A percentile compares a stretch with the other conserved stretches of the same genome.
Conservation (phyloP, 768 basidiomycete genomes). For the Jaapia argillacea region DNA sequence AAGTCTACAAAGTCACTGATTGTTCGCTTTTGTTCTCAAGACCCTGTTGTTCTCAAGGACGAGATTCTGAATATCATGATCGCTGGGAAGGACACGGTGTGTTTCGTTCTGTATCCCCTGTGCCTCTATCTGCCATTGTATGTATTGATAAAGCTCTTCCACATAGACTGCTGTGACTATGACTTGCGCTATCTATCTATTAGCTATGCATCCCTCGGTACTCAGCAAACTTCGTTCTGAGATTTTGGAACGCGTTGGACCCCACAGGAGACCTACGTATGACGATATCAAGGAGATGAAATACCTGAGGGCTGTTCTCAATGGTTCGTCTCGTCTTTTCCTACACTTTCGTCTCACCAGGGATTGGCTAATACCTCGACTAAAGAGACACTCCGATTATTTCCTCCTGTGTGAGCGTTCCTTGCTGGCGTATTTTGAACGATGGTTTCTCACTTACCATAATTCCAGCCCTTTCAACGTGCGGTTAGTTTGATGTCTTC, state of each 20-base stretch:
- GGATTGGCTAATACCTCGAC: too few species aligned
- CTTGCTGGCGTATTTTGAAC: too few species aligned
- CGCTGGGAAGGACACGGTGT: conserved; percentile 45
- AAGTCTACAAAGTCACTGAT: neutral
- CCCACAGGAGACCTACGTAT: conserved; percentile 34
- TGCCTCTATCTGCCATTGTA: too few species aligned
- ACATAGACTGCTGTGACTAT: conserved; percentile 32
- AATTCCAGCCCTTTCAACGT: conserved; percentile 17
- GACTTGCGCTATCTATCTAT: conserved; percentile 45
- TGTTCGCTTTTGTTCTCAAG: conserved; percentile 12
- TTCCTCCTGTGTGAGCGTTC: conserved; percentile 32
- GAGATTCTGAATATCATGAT: conserved; percentile 46
- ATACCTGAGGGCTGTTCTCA: conserved; percentile 47
- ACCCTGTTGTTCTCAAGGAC: conserved; percentile 35
- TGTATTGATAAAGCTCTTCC: too few species aligned
- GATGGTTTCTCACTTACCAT: too few species aligned
- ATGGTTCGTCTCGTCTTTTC: conserved; percentile 24
- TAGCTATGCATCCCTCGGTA: conserved; percentile 41
- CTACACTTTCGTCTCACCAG: neutral
- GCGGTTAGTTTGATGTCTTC: too few species aligned
- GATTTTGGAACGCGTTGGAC: conserved; percentile 35
- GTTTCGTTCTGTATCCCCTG: conserved; percentile 2
- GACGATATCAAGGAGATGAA: conserved; percentile 50
- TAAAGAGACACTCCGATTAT: conserved; percentile 41
- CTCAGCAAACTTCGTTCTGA: conserved; percentile 37